These are phyloP conservation scores for Acacia melanoxylon DNA, from an alignment of 306 rosid species.

Conservation along the genomic window DNA sequence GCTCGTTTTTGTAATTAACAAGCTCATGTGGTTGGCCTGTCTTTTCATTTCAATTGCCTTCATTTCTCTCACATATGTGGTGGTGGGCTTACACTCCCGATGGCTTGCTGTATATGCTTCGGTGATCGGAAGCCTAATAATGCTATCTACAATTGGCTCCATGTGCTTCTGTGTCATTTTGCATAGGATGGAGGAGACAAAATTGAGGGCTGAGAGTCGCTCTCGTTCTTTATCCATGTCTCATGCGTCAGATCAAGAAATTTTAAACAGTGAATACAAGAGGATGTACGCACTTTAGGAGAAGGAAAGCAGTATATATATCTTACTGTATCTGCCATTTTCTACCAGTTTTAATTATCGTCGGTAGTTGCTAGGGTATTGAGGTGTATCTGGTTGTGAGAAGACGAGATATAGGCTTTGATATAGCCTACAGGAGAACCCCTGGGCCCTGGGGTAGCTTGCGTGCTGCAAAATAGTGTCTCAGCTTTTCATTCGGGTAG, in stretches of 20 bases:
- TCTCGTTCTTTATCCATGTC: slow-evolving; percentile 72
- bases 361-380: background rate
- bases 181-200: slow-evolving; percentile 85
- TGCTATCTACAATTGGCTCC: slow-evolving; percentile 94
- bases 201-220: slow-evolving; percentile 65
- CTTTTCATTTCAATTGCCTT: slow-evolving; percentile 90
- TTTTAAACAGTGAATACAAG: slow-evolving; percentile 81
- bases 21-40: slow-evolving; percentile 99
- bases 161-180: slow-evolving; percentile 91
- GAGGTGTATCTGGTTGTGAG: slow-evolving; percentile 2
- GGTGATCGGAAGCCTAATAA: slow-evolving; percentile 78
- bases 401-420: slow-evolving; percentile 19
- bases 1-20: slow-evolving; percentile 95
- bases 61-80: slow-evolving; percentile 85
- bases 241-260: slow-evolving; percentile 74
- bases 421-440: background rate
- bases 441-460: background rate
- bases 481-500: background rate
- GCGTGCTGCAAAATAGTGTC: background rate
- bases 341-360: background rate
- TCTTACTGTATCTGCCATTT: background rate
- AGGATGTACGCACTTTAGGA: slow-evolving; percentile 89
- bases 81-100: slow-evolving; percentile 75
- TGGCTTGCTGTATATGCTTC: slow-evolving; percentile 92
- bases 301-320: background rate